Percentiles rank a stretch among this genome's conserved stretches.
phyloP scores from a whole-genome alignment of 495 filamentous ascomycete species.

The Podospora sp. region DNA sequence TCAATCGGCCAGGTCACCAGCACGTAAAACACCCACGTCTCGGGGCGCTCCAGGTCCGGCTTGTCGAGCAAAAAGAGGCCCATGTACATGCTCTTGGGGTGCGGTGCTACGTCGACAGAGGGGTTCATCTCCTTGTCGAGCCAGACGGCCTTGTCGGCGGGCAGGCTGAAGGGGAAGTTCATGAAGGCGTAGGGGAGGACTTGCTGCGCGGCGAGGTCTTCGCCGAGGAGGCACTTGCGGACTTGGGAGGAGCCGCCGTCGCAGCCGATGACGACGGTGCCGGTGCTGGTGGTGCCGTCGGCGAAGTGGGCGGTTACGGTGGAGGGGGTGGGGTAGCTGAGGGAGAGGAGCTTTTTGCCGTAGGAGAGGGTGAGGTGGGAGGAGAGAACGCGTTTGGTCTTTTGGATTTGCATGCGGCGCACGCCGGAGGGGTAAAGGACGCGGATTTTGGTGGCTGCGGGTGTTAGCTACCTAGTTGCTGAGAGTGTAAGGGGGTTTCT shows the following conservation, averaged over 20 bases:
- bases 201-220: conserved; percentile 16
- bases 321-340: not conserved
- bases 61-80: conserved; percentile 20
- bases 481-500: too few relatives aligned
- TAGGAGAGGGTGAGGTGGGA: conserved; percentile 9
- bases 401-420: conserved; percentile 22
- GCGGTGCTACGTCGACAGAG: conserved; percentile 18
- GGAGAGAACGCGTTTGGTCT: conserved; percentile 19
- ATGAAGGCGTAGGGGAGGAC: conserved; percentile 21
- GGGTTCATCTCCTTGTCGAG: conserved; percentile 16
- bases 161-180: conserved; percentile 19
- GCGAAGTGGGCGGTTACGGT: conserved; percentile 11
- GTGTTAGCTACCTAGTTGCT: too few relatives aligned
- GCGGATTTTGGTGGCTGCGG: conserved; percentile 14
- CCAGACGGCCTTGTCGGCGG: conserved; percentile 19
- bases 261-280: conserved; percentile 10
- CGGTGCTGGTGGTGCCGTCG: conserved; percentile 10
- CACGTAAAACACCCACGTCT: conserved; percentile 21
- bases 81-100: conserved; percentile 22
- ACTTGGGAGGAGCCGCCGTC: conserved; percentile 18
- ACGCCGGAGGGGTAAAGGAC: conserved; percentile 13
- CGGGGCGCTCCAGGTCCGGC: conserved; percentile 15
- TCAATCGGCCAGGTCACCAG: conserved; percentile 20
- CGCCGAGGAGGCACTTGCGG: conserved; percentile 15
- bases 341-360: conserved; percentile 17